These are phyloP conservation scores for Besnoitia besnoiti DNA, from an alignment of 169 alveolate species.

Conservation along the genomic window DNA sequence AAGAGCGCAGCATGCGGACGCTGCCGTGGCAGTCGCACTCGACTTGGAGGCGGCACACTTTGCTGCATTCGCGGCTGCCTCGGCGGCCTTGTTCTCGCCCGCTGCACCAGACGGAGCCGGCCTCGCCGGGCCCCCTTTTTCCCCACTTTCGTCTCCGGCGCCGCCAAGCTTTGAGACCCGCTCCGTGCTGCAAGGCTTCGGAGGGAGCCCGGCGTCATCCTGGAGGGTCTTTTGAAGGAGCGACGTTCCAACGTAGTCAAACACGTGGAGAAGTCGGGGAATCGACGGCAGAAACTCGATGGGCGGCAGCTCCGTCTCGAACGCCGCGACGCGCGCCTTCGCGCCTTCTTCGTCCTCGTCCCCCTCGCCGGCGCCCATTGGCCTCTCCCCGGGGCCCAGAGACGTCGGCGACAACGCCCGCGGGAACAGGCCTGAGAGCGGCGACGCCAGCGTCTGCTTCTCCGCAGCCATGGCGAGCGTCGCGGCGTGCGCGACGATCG, in stretches of 20 bases:
- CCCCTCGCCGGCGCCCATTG: no score
- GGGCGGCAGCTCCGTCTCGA: slow-evolving; percentile 1
- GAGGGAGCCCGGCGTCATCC: not conserved
- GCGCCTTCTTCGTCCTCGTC: not conserved
- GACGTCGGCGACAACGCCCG: not conserved
- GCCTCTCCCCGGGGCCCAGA: not conserved
- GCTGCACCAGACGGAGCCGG: not conserved
- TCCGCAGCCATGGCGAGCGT: not conserved
- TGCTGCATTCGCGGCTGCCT: not conserved
- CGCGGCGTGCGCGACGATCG: not conserved
- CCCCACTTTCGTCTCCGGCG: not conserved
- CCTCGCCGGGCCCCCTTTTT: not conserved
- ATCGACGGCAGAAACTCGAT: slow-evolving; percentile 5
- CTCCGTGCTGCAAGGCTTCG: not conserved
- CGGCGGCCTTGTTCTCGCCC: not conserved
- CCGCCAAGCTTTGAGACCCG: not conserved
- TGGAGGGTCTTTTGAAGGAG: not conserved
- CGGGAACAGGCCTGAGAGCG: not conserved
- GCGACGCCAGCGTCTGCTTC: not conserved
- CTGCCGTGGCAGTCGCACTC: not conserved
- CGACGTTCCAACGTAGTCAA: not conserved
- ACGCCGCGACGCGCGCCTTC: not conserved
- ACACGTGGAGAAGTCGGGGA: not conserved
- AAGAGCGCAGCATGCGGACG: not conserved
- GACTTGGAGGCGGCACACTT: not conserved